phyloP scores from a whole-genome alignment of 768 basidiomycete species.

The Cystoderma amianthinum region DNA sequence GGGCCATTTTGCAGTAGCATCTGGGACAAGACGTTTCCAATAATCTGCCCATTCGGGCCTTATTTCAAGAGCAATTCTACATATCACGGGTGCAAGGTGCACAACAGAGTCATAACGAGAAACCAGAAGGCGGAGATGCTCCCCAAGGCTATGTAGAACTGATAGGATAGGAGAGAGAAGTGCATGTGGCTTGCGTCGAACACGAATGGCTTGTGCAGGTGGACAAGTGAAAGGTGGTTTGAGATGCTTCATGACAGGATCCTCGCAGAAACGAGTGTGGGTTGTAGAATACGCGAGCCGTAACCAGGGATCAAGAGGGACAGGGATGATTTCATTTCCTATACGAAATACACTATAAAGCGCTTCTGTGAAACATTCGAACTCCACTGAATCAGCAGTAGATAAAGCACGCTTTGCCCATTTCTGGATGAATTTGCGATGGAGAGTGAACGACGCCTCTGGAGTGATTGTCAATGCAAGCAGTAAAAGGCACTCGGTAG shows the following conservation, averaged over 20 bases:
- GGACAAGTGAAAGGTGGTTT: slow-evolving; percentile 18
- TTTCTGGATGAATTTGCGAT: slow-evolving; percentile 44
- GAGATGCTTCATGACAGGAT: slow-evolving; percentile 46
- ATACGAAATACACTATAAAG: slow-evolving; percentile 42
- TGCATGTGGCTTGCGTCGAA: slow-evolving; percentile 26
- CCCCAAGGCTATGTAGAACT: slow-evolving; percentile 75
- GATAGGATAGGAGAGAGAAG: slow-evolving; percentile 56
- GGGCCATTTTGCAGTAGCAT: slow-evolving; percentile 55
- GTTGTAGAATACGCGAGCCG: slow-evolving; percentile 36
- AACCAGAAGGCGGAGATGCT: slow-evolving; percentile 55
- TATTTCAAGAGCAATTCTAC: slow-evolving; percentile 52
- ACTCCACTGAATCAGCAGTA: slow-evolving; percentile 40
- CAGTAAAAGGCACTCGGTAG: slow-evolving; percentile 50
- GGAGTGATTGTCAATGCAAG: slow-evolving; percentile 56
- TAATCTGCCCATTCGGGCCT: slow-evolving; percentile 90
- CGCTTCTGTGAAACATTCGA: slow-evolving; percentile 47
- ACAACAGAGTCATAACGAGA: slow-evolving; percentile 49
- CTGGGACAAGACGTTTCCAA: slow-evolving; percentile 79
- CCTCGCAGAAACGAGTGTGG: slow-evolving; percentile 46
- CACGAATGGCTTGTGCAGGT: slow-evolving; percentile 12
- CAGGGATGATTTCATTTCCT: slow-evolving; percentile 11
- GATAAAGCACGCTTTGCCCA: slow-evolving; percentile 48
- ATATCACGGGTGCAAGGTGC: slow-evolving; percentile 55
- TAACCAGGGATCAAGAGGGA: slow-evolving; percentile 35
- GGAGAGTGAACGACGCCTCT: slow-evolving; percentile 48